phyloP scores from a whole-genome alignment of 192 early-diverging fungal genomes.

The Coemansia sp. region DNA sequence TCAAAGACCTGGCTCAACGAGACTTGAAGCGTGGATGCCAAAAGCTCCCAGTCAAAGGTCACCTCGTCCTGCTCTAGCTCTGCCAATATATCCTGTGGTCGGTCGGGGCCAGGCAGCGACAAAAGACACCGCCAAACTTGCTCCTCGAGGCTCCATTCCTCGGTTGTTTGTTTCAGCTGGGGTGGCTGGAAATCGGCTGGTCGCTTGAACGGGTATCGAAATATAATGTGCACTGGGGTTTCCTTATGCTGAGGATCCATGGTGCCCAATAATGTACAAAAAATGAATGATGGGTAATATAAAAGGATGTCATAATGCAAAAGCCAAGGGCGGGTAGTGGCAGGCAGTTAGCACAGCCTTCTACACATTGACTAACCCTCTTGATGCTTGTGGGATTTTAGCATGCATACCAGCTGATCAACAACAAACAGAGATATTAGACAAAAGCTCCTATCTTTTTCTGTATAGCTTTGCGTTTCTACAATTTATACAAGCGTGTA shows the following conservation, averaged over 20 bases:
- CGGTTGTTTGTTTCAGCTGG: background rate
- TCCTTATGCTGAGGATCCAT: constrained; percentile 6
- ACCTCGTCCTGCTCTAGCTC: constrained; percentile 53
- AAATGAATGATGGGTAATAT: background rate
- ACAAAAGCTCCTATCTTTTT: no score
- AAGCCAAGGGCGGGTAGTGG: background rate
- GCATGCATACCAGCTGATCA: no score
- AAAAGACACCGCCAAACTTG: constrained; percentile 48
- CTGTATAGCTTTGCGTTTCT: no score
- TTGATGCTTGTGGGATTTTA: background rate
- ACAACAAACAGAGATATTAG: no score
- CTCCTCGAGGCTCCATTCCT: constrained; percentile 19
- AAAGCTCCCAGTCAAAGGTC: constrained; percentile 53
- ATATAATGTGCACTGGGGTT: constrained; percentile 36
- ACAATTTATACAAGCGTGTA: no score
- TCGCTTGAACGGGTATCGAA: constrained; percentile 40
- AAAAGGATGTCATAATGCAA: background rate
- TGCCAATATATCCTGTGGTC: constrained; percentile 37
- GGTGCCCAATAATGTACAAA: background rate
- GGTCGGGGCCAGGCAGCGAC: constrained; percentile 27
- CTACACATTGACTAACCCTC: background rate
- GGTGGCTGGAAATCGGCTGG: constrained; percentile 21
- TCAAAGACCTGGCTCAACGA: constrained; percentile 34
- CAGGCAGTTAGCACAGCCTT: background rate
- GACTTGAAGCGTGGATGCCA: constrained; percentile 27